A percentile compares a stretch with the other conserved stretches of the same genome.
phyloP scores from a whole-genome alignment of 805 yeast genomes.

The Cyberlindnera mrakii region DNA sequence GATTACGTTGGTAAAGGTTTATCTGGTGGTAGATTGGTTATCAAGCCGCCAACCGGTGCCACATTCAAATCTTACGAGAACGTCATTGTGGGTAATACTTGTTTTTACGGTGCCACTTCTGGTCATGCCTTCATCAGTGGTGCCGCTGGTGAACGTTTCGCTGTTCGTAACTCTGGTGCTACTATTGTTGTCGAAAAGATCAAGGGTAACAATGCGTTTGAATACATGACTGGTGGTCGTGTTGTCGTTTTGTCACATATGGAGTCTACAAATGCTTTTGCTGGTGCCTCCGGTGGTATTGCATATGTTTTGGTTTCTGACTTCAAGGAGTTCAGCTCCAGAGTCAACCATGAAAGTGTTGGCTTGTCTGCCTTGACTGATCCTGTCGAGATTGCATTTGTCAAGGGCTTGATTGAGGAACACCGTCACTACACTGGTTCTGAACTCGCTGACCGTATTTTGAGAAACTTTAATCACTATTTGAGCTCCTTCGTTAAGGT shows the following conservation, averaged over 20 bases:
- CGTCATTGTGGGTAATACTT: constrained; percentile 94
- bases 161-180: constrained; percentile 98
- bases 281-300: constrained; percentile 99
- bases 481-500: constrained; percentile 89
- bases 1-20: constrained; percentile 98
- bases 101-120: constrained; percentile 95
- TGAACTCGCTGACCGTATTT: constrained; percentile 76
- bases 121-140: constrained; percentile 94
- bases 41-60: constrained; percentile 84
- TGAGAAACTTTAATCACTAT: constrained; percentile 82
- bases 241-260: constrained; percentile 88
- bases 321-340: constrained; percentile 71
- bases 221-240: constrained; percentile 99
- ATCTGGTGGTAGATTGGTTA: constrained; percentile 89
- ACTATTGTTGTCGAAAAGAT: constrained; percentile 90
- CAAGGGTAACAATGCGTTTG: constrained; percentile 98
- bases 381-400: constrained; percentile 88
- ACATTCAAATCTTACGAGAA: constrained; percentile 91
- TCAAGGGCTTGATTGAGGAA: constrained; percentile 89
- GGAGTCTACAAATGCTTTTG: constrained; percentile 80
- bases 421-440: constrained; percentile 94
- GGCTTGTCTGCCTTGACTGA: constrained; percentile 73
- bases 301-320: constrained; percentile 95
- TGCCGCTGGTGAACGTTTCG: constrained; percentile 97
- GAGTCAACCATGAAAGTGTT: constrained; percentile 76